Evolutionary conservation across 2,329 filamentous ascomycete genomes (phyloP), one percentile per base, ranked within the genome.

Genomic region (Ophiostoma ips): DNA sequence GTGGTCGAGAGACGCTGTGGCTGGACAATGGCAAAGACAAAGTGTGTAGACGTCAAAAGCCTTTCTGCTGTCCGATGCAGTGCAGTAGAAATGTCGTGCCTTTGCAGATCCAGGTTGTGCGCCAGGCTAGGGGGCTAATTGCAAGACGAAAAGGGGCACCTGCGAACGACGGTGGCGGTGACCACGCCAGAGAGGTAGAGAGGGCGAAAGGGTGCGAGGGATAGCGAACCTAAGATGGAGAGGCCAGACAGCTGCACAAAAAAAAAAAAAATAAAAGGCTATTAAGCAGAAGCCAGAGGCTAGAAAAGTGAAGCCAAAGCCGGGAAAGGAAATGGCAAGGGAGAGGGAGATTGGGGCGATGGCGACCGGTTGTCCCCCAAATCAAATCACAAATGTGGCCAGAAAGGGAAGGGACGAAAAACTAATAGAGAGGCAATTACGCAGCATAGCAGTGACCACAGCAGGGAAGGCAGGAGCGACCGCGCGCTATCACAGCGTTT

Each of bases 361-460:
- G 35, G 35, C 13, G 10, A 38, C 36, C 8, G 24, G 24, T 8
- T 28, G 8, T 28, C 24, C 8, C 24, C 16, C 11, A 40, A 40
- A 16, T 16, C 35, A n/a, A 18, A 18, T 38, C 16, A 18, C 36
- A 44, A 37, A 35, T 37, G 48, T 43, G 13, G 38, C 24, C 19
- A 24, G n/a, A 43, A 43, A 49, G 7, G 47, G 37, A 43, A 43
- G 47, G 36, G 37, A 43, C 47, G 11, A 43, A 43, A 43, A 38
- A 21, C 36, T 2, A 38, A 16, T 35, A 35, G n/a, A 28, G 24
- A 28, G 24, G 30, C 43, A 46, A 34, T 46, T 34, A 15, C 30
- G 41, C 18, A 40, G 19, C 12, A 46, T 28, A 24, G 24, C 24
- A 28, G 24, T 28, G 24, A 8, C n/a, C 33, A 15, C 11, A 19